phyloP scores from a whole-genome alignment of 2,329 filamentous ascomycete species.

The Alternaria triticina region DNA sequence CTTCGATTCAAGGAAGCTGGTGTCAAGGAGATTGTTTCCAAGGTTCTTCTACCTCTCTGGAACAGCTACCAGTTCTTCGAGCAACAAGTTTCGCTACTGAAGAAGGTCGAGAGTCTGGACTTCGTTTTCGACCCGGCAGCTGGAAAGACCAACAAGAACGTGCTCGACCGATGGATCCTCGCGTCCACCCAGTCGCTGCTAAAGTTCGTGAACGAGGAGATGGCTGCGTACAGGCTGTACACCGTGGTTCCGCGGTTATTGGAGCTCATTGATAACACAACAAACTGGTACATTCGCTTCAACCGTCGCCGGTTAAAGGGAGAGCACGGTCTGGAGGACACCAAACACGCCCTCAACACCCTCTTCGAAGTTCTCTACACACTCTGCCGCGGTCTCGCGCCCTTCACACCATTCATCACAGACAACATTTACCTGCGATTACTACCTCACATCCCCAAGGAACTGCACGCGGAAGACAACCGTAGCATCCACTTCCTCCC shows the following conservation, averaged over 20 bases:
- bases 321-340: slow-evolving; percentile 84
- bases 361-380: slow-evolving; percentile 94
- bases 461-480: slow-evolving; percentile 71
- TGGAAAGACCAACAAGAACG: slow-evolving; percentile 80
- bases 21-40: slow-evolving; percentile 93
- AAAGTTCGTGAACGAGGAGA: slow-evolving; percentile 91
- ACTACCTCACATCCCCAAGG: slow-evolving; percentile 78
- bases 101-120: slow-evolving; percentile 81
- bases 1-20: slow-evolving; percentile 89
- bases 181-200: slow-evolving; percentile 90
- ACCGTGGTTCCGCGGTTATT: slow-evolving; percentile 89
- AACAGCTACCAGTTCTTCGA: slow-evolving; percentile 98
- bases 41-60: slow-evolving; percentile 89
- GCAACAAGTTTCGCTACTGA: slow-evolving; percentile 81
- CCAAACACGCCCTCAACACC: slow-evolving; percentile 87
- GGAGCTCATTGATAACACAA: slow-evolving; percentile 87
- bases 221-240: slow-evolving; percentile 75
- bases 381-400: slow-evolving; percentile 83
- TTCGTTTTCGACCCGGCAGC: slow-evolving; percentile 79
- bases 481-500: slow-evolving; percentile 91
- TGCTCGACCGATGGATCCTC: slow-evolving; percentile 96
- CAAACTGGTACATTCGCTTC: slow-evolving; percentile 99
- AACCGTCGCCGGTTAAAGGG: slow-evolving; percentile 92
- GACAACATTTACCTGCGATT: slow-evolving; percentile 92
- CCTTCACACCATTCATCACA: slow-evolving; percentile 94